Evolutionary conservation across 148 eudicot genomes (phyloP).

Genomic region (Hydrangea macrophylla): DNA sequence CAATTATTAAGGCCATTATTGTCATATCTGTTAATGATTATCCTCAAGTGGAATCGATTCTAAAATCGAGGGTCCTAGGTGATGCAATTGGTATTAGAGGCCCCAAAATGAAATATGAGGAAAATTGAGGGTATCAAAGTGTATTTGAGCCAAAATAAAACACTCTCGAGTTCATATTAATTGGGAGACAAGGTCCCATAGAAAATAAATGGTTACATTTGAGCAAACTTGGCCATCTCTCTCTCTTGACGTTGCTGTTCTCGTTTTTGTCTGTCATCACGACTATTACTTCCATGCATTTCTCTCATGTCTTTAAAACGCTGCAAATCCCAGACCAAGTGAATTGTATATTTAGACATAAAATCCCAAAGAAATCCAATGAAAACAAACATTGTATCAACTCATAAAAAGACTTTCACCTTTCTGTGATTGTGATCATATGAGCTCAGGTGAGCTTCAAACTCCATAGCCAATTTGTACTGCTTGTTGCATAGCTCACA

Average conservation of each 20-base stretch:
- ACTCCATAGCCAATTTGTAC: slow-evolving; percentile 94
- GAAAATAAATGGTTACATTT: slow-evolving; percentile 45
- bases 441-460: slow-evolving; percentile 94
- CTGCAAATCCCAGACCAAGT: slow-evolving; percentile 31
- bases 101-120: too few relatives aligned
- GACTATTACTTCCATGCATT: slow-evolving; percentile 88
- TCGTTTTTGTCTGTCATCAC: slow-evolving; percentile 89
- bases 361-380: neutral
- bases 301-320: slow-evolving; percentile 94
- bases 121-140: too few relatives aligned
- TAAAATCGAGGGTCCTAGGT: too few relatives aligned
- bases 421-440: slow-evolving; percentile 98
- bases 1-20: too few relatives aligned
- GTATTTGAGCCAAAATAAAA: too few relatives aligned
- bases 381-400: neutral
- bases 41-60: too few relatives aligned
- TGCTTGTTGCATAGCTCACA: slow-evolving; percentile 98
- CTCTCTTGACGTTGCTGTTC: slow-evolving; percentile 87
- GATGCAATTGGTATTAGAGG: too few relatives aligned
- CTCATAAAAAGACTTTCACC: slow-evolving; percentile 33
- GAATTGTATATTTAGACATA: slow-evolving; percentile 1
- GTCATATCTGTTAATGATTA: too few relatives aligned
- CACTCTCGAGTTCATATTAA: neutral
- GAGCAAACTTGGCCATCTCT: slow-evolving; percentile 96
- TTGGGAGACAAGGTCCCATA: neutral